These are phyloP conservation scores for Closterium sp. DNA, from an alignment of 139 green algal genomes.

Conservation along the genomic window DNA sequence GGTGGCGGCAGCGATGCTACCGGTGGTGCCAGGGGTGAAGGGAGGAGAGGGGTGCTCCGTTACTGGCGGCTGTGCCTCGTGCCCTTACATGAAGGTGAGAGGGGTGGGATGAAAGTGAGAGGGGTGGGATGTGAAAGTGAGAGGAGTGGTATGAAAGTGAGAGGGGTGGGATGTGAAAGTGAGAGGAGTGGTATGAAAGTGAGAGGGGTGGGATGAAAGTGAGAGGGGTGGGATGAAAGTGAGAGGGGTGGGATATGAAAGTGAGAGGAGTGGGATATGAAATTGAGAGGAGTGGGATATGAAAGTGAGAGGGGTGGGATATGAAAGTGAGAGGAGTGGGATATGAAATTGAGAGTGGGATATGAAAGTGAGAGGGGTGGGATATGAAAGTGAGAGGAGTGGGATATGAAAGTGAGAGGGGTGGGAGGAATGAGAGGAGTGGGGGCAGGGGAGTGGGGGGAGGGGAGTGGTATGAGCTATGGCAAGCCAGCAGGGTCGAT, in stretches of 20 bases:
- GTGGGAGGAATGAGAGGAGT: no score
- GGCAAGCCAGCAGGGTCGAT: no score
- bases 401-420: background rate
- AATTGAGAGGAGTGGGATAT: constrained; percentile 71
- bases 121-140: no score
- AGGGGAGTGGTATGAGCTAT: background rate
- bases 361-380: constrained; percentile 72
- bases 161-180: no score
- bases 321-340: no score
- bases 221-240: no score
- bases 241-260: no score
- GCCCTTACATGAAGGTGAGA: constrained; percentile 91
- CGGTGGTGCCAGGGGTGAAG: constrained; percentile 62
- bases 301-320: constrained; percentile 58
- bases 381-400: background rate
- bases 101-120: background rate
- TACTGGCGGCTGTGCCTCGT: constrained; percentile 91
- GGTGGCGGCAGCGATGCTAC: constrained; percentile 50
- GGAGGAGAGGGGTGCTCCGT: constrained; percentile 87
- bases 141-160: background rate
- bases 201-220: no score
- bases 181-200: no score
- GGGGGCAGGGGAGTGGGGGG: no score
- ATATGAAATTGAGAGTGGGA: no score
- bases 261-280: background rate